Evolutionary conservation across 2,329 filamentous ascomycete species (phyloP), one percentile per base, ranked within the genome.

Genomic region (Stachybotrys echinatus): DNA sequence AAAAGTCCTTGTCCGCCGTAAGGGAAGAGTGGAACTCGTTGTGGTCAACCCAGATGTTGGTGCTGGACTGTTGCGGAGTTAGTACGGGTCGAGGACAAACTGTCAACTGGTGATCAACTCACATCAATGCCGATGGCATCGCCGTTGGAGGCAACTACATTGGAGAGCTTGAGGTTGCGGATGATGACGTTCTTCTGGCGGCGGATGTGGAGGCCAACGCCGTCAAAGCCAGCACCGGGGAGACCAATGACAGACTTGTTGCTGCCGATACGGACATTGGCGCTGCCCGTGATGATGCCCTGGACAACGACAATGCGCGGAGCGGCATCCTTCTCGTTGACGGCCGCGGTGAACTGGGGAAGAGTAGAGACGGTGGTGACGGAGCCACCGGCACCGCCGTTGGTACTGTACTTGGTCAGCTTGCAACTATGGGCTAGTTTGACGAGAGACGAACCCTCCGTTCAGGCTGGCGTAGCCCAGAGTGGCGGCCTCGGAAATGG

Each of bases 1-100:
- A 85, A 67, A 79, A 83, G 68, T 87, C 81, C 68, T 86, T 87
- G 70, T 74, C 79, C 58, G 78, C 70, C 57, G 75, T 69, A 31
- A 61, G 60, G 65, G 84, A 76, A 18, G 77, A 80, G 6, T 75
- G 80, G n/a, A 46, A 23, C 23, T 46, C 44, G 44, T 37, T 46
- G 27, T 46, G 44, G 44, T 87, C 83, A 46, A 86, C 68, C 83
- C 83, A 86, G 57, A 80, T 70, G 12, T 75, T 74, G n/a, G 59
- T 68, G 10, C 69, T 64, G 3, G 58, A 60, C 63, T 83, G 74
- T n/a, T n/a, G n/a, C n/a, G n/a, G n/a, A n/a, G n/a, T n/a, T n/a
- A n/a, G n/a, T n/a, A n/a, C n/a, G n/a, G n/a, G n/a, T n/a, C n/a
- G n/a, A n/a, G n/a, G n/a, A n/a, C 49, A 83, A 42, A 17, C 22